Conservation (phyloP, 768 basidiomycete genomes). For the Clitopilus hobsonii region DNA sequence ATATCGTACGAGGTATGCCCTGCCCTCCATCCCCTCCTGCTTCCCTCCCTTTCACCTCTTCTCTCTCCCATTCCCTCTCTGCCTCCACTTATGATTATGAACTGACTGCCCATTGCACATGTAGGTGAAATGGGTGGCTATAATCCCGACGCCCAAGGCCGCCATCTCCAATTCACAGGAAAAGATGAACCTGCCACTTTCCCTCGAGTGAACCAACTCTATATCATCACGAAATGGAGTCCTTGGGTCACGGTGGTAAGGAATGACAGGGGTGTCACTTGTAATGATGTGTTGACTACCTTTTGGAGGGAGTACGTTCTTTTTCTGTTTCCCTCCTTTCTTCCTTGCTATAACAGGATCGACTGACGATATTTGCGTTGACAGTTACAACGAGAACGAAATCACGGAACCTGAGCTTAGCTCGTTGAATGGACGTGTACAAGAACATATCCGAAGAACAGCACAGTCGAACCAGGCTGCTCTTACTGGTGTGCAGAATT, state of each 20-base stretch:
- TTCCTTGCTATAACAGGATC: too few relatives aligned
- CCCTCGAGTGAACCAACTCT: slow-evolving; percentile 57
- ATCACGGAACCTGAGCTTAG: slow-evolving; percentile 66
- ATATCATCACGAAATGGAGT: slow-evolving; percentile 52
- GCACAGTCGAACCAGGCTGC: slow-evolving; percentile 34
- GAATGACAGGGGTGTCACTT: slow-evolving; percentile 71
- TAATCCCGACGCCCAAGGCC: slow-evolving; percentile 53
- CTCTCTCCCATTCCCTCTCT: too few relatives aligned
- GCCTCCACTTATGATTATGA: too few relatives aligned
- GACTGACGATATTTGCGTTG: too few relatives aligned
- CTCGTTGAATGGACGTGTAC: slow-evolving; percentile 54
- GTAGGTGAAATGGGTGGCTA: slow-evolving; percentile 60
- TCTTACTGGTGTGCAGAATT: slow-evolving; percentile 9
- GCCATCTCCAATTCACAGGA: slow-evolving; percentile 46
- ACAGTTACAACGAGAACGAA: slow-evolving; percentile 63
- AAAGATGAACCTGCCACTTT: slow-evolving; percentile 67
- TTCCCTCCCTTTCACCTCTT: too few relatives aligned
- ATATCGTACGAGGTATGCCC: slow-evolving; percentile 63
- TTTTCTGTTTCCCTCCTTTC: too few relatives aligned
- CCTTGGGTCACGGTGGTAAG: slow-evolving; percentile 80
- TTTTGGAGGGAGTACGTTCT: slow-evolving; percentile 71
- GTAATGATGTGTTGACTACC: slow-evolving; percentile 67
- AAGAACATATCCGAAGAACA: slow-evolving; percentile 68
- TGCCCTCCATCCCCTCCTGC: too few relatives aligned
- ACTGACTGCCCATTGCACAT: background rate